Conservation (phyloP, 2,329 filamentous ascomycete genomes). For the Sarocladium strictum region DNA sequence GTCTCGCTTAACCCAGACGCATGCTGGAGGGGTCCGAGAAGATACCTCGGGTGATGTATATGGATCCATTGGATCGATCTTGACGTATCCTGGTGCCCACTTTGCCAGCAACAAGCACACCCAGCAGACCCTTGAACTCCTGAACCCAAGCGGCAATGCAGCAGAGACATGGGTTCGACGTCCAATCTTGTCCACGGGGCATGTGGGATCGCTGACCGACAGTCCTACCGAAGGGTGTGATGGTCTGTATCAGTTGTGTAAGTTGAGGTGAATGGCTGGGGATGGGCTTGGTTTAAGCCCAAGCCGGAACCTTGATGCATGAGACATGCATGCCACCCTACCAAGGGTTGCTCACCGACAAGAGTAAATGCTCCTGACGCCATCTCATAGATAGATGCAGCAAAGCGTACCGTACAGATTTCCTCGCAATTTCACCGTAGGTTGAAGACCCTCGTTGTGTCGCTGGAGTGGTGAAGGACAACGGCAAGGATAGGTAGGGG, state of each 20-base stretch:
- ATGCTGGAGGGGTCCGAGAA: not conserved
- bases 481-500: not conserved
- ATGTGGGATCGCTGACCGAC: not conserved
- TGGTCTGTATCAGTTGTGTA: not conserved
- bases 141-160: not conserved
- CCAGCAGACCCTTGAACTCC: not conserved
- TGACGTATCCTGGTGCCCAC: not conserved
- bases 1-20: not conserved
- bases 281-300: not conserved
- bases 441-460: not conserved
- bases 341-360: slow-evolving; percentile 1
- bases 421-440: not conserved
- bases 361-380: not conserved
- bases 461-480: not conserved
- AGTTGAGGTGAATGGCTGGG: not conserved
- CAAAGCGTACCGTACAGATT: not conserved
- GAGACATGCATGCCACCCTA: slow-evolving; percentile 1
- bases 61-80: not conserved
- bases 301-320: not conserved
- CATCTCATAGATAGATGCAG: not conserved
- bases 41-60: not conserved
- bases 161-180: not conserved
- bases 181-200: not conserved
- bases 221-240: not conserved
- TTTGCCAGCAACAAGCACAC: not conserved